Evolutionary conservation across 108 stramenopile species (phyloP), one percentile per base, ranked within the genome.

Genomic region (Stephanodiscus triporus): DNA sequence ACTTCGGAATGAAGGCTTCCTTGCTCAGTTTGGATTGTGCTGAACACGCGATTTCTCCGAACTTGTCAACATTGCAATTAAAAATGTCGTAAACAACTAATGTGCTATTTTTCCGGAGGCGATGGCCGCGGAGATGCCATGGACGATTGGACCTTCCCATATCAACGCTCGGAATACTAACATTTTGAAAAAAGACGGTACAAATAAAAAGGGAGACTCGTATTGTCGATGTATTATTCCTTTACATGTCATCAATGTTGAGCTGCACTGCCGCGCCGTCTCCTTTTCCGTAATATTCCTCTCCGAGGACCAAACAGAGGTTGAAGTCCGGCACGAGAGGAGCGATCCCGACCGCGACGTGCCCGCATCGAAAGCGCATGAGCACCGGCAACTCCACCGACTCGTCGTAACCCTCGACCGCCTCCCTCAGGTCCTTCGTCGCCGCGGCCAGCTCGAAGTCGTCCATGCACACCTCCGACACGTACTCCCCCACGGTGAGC

Each of bases 401-500:
- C 6, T 84, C 81, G 50, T 94, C 85, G 82, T 94, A 92, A 2
- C 75, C 59, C 13, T 90, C 82, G 13, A 92, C 85, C 8, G 75
- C 72, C 22, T 81, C 66, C 57, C 87, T 81, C 23, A 95, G 72
- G 23, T 86, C 74, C 2, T 54, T 83, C 50, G 90, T 75, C 49
- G 86, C 84, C 13, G 65, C 45, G 5, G 89, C 83, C 68, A 95
- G 66, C 82, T 95, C 94, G 86, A 95, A 95, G 68, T 95, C 94
- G 68, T 95, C 91, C 56, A 83, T 80, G 63, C 91, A 91, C 0
- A 95, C 87, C 66, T 95, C 94, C 27, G 85, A 64, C 62, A 91
- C 91, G 53, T 77, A 95, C 67, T 95, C 94, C 37, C 87, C 90
- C 75, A 92, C 57, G 2, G 94, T 89, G 64, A 95, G 69, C 81